Evolutionary conservation across 768 basidiomycete genomes (phyloP).

Genomic region (Pulveroboletus sp.): DNA sequence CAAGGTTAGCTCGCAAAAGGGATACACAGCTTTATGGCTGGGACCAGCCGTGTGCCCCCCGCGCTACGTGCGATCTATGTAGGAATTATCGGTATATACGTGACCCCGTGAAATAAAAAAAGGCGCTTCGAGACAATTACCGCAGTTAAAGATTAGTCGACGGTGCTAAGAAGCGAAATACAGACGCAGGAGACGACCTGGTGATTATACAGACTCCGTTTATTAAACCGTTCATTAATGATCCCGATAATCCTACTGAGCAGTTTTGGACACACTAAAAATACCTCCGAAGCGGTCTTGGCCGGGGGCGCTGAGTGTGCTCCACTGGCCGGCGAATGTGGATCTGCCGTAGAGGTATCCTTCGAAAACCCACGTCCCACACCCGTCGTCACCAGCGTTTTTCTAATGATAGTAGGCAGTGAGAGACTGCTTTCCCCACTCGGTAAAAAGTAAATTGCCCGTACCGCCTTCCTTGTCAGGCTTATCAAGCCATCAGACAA

Average conservation of each 20-base stretch:
- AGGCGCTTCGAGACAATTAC: constrained; percentile 17
- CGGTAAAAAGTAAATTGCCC: constrained; percentile 20
- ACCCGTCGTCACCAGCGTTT: constrained; percentile 31
- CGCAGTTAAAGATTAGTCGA: constrained; percentile 17
- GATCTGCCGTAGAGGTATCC: constrained; percentile 46
- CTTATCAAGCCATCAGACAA: constrained; percentile 53
- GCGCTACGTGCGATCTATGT: constrained; percentile 14
- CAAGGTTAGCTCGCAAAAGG: constrained; percentile 19
- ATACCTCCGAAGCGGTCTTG: constrained; percentile 43
- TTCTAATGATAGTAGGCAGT: constrained; percentile 33
- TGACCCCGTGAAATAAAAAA: constrained; percentile 7
- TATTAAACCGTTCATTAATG: constrained; percentile 25
- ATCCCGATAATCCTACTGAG: constrained; percentile 25
- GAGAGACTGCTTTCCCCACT: neutral
- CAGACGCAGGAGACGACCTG: neutral
- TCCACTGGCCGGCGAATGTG: constrained; percentile 54
- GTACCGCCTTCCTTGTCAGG: constrained; percentile 58
- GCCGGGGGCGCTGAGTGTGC: constrained; percentile 33
- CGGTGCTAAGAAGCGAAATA: constrained; percentile 3
- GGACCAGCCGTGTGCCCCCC: constrained; percentile 4
- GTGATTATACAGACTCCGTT: constrained; percentile 21
- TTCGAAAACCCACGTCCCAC: constrained; percentile 54
- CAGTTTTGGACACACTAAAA: constrained; percentile 52
- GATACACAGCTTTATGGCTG: constrained; percentile 10
- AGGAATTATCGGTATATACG: constrained; percentile 5